Base-by-base conservation (phyloP, 2,329 filamentous ascomycete species). In the Botrytis sinoallii region DNA sequence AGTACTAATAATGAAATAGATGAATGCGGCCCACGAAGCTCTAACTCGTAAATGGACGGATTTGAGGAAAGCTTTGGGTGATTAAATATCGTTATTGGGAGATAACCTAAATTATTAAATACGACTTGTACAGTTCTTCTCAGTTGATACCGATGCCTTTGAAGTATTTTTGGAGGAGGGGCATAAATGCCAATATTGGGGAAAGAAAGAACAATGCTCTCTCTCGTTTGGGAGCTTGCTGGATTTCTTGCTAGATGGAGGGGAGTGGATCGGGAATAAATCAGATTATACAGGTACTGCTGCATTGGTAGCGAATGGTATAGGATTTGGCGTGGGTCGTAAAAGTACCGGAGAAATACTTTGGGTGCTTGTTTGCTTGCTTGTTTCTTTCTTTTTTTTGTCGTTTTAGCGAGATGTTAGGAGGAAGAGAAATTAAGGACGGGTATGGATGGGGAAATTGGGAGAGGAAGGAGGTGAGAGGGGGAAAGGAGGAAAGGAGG, bases 41-140 rank as follows among this genome's bases (percentile, higher is more conserved):
- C 87, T 95, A 61, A 90, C 86, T 76, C 89, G 92, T 78, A 94
- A 92, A 84, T 95, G 92, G 92, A 89, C 88, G 69, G 93, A 95
- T 78, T 85, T 95, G 70, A 85, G 85, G 75, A 88, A 86, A 78
- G 86, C 87, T 46, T 22, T 68, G 32, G 70, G 55, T 20, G 57
- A 70, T n/a, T 70, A 35, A 35, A 60, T 44, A 20, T 35, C 38
- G 38, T 12, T 52, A 52, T n/a, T 20, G 22, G n/a, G 25, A n/a
- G 38, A 40, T 63, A 40, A 29, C 22, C 46, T 55, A 55, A 40
- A 68, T 55, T n/a, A 68, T 18, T 32, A 52, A 40, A 67, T 40
- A 55, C 46, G 46, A 68, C 46, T 55, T 68, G 65, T 68, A 55
- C 35, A 68, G 46, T 40, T 68, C 25, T 40, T n/a, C 46, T 68